Base-by-base conservation (phyloP, 1,284 basidiomycete genomes). In the Marasmius oreades region DNA sequence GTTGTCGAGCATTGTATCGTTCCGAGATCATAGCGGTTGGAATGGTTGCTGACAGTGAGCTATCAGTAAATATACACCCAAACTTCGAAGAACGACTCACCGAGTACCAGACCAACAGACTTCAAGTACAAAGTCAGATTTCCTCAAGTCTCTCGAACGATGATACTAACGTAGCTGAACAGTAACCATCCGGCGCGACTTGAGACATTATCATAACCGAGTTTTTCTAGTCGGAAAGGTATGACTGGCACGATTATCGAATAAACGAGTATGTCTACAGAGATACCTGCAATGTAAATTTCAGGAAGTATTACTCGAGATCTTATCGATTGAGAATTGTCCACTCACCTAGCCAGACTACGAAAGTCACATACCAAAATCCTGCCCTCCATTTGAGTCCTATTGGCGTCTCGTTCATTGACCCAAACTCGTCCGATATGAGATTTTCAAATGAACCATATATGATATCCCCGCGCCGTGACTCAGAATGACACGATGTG, bases 11-110 rank as follows among this genome's bases (percentile, higher is more conserved):
- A 23, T 75, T 70, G 55, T 80, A 82, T 39, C 69, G 75, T 66
- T 92, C 89, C 6, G 90, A 86, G 42, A 85, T 73, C 62, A 80
- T 78, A 0, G 90, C 87, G 47, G 88, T 81, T 0, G 87, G 84
- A 24, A 89, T 79, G 0, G 90, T 92, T 26, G 81, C 86, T 89
- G 63, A 20, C 53, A 33, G 37, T 53, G 20, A 6, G 18, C 14
- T 20, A 23, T 1, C n/a, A 23, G 16, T 12, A 46, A 22, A 42
- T 36, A 26, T 61, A 28, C 59, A 54, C 43, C 39, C 1, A 10
- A 28, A 26, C 14, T 4, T 16, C 16, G 28, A 12, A 24, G 3
- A 39, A 34, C 18, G 26, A 70, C 81, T 44, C 63, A 86, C 85
- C 75, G 60, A 84, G 18, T 23, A 77, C 74, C 34, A 81, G 66